Evolutionary conservation across 768 basidiomycete genomes (phyloP).

Genomic region (Pilatotrama ljubarskyi): DNA sequence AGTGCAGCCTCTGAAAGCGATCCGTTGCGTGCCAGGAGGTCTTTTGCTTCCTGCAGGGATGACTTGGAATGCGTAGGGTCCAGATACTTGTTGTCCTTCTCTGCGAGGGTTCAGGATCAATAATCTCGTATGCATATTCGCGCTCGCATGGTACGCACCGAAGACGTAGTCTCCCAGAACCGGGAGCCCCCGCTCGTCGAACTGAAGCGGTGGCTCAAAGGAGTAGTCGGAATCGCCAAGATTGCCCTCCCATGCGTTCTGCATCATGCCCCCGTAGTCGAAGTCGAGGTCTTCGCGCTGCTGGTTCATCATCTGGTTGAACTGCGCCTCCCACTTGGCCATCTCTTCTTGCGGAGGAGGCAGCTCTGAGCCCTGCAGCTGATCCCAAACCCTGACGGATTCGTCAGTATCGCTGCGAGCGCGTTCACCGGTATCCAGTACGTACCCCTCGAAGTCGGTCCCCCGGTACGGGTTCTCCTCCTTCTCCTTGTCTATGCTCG

Average conservation of each 20-base stretch:
- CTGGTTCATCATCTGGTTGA: constrained; percentile 72
- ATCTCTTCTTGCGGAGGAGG: constrained; percentile 63
- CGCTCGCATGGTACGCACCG: constrained; percentile 55
- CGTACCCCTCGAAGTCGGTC: constrained; percentile 57
- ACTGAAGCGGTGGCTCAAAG: constrained; percentile 41
- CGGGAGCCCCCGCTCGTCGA: constrained; percentile 77
- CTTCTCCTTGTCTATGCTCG: constrained; percentile 22
- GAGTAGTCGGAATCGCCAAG: constrained; percentile 41
- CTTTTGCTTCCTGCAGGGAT: constrained; percentile 69
- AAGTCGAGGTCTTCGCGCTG: constrained; percentile 61
- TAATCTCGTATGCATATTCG: background rate
- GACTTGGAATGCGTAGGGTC: constrained; percentile 51
- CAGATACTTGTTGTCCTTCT: constrained; percentile 70
- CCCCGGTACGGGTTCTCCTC: constrained; percentile 20
- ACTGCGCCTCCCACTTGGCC: constrained; percentile 82
- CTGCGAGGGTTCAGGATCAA: constrained; percentile 37
- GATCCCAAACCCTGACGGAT: constrained; percentile 56
- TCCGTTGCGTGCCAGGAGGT: constrained; percentile 74
- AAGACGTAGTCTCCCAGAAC: constrained; percentile 72
- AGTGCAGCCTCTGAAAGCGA: constrained; percentile 86
- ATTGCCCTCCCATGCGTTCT: constrained; percentile 62
- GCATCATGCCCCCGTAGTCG: constrained; percentile 61
- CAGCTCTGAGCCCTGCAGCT: constrained; percentile 56
- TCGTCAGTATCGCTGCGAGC: background rate
- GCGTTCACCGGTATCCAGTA: background rate